Base-by-base conservation (phyloP, 352 stramenopile genomes). In the Hyaloperonospora brassicae region DNA sequence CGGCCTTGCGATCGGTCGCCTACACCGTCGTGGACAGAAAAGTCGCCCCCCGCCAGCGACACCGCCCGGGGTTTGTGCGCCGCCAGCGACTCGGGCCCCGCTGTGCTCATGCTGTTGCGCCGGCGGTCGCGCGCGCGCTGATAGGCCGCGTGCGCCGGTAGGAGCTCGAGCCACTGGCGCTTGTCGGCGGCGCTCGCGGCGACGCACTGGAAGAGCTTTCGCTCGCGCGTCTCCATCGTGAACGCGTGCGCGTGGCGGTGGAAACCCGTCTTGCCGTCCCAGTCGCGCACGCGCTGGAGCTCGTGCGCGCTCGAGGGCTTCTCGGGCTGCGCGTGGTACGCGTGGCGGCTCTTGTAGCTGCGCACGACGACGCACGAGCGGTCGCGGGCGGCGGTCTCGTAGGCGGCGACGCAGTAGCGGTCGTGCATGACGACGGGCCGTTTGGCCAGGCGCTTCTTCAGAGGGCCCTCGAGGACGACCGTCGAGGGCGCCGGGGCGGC, bases 401-500 rank as follows among this genome's bases (percentile, higher is more conserved):
- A 84, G 65, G 74, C 80, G n/a, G 78, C 77, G 45, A 90, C 78
- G 54, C 80, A 90, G 62, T 93, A 93, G 36, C 80, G 76, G 52
- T 87, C 74, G 54, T 79, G 80, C 83, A 93, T 93, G 17, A 89
- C 69, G 17, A 89, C 69, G 1, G 76, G 75, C 73, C 89, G 70
- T 14, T 76, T 86, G 14, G 61, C 64, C 49, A 64, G 70, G 42
- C 83, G 76, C 51, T 89, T 89, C 68, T 89, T 89, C 11, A 93
- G 64, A 36, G 61, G 46, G 11, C 83, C 80, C 48, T 93, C 79
- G 72, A 88, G 84, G 30, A 67, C 48, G 3, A 59, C 48, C 35
- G 24, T 34, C 27, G 27, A 9, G 27, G 27, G 4, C 27, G 8
- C 8, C 8, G 27, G 8, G 8, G 27, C 4, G 4, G 27, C 27